A percentile compares a stretch with the other conserved stretches of the same genome.
Evolutionary conservation across 768 basidiomycete species (phyloP).

Genomic region (Calvatia gigantea): DNA sequence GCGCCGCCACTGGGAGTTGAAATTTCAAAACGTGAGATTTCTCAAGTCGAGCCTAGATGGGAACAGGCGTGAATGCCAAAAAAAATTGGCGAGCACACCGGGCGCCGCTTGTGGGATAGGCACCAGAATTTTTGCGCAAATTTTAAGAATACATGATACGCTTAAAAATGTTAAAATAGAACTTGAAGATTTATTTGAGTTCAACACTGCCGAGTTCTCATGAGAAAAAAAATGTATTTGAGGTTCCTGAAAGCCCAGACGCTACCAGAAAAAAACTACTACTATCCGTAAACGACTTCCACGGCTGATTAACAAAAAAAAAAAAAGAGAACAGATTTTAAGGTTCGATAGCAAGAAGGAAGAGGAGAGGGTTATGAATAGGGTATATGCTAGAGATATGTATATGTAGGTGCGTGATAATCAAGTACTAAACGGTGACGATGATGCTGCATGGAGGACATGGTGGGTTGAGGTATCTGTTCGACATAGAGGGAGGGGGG

Average conservation of each 20-base stretch:
- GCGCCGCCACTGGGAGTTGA: not conserved
- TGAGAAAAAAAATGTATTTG: not conserved
- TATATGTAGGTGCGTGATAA: constrained; percentile 1
- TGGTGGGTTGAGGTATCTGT: constrained; percentile 1
- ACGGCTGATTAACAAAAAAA: not conserved
- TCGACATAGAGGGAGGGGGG: not conserved
- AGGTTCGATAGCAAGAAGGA: not conserved
- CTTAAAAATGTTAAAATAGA: too few relatives aligned
- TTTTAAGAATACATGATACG: too few relatives aligned
- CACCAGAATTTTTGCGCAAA: too few relatives aligned
- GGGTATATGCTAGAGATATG: constrained; percentile 13
- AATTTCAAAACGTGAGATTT: not conserved
- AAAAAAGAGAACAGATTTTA: not conserved
- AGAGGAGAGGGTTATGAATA: not conserved
- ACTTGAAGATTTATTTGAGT: too few relatives aligned
- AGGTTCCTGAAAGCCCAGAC: not conserved
- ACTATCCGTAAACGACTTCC: too few relatives aligned
- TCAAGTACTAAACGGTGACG: constrained; percentile 2
- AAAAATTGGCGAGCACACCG: too few relatives aligned
- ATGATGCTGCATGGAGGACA: constrained; percentile 1
- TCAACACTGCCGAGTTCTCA: not conserved
- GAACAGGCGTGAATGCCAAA: too few relatives aligned
- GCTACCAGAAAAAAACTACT: not conserved
- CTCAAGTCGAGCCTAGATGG: not conserved
- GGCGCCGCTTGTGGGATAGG: too few relatives aligned